Evolutionary conservation across 2,329 filamentous ascomycete genomes (phyloP).

Genomic region (Tolypocladium ovalisporum): DNA sequence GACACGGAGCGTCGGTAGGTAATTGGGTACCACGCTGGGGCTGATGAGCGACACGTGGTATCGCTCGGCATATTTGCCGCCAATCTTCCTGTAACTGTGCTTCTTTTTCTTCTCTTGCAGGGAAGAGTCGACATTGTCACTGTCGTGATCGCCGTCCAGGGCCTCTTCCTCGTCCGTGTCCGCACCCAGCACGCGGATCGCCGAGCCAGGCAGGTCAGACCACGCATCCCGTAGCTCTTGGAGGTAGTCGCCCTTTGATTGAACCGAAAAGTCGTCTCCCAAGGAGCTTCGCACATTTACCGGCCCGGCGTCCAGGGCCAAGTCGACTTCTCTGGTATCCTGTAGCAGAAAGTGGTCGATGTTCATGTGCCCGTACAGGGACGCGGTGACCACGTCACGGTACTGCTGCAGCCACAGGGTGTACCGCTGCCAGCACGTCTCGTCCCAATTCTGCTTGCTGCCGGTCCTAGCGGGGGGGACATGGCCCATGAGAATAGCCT

Average conservation of each 20-base stretch:
- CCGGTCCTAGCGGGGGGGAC: slow-evolving; percentile 82
- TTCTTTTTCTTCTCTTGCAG: slow-evolving; percentile 29
- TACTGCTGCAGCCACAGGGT: slow-evolving; percentile 83
- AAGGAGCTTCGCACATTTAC: slow-evolving; percentile 14
- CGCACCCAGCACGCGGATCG: slow-evolving; percentile 10
- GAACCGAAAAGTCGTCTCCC: slow-evolving; percentile 45
- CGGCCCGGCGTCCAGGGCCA: slow-evolving; percentile 31
- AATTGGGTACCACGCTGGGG: slow-evolving; percentile 86
- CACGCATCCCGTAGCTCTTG: slow-evolving; percentile 67
- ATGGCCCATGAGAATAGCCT: slow-evolving; percentile 88
- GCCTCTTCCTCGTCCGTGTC: slow-evolving; percentile 7
- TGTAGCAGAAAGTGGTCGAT: slow-evolving; percentile 94
- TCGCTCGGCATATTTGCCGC: slow-evolving; percentile 72
- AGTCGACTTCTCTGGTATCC: slow-evolving; percentile 66
- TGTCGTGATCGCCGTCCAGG: slow-evolving; percentile 6
- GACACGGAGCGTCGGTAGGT: slow-evolving; percentile 82
- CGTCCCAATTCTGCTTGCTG: slow-evolving; percentile 84
- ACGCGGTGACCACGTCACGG: slow-evolving; percentile 74
- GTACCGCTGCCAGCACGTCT: slow-evolving; percentile 98
- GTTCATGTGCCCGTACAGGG: slow-evolving; percentile 93
- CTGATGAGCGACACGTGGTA: slow-evolving; percentile 73
- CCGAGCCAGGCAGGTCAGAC: slow-evolving; percentile 57
- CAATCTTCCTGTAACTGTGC: slow-evolving; percentile 52
- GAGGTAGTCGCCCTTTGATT: slow-evolving; percentile 61
- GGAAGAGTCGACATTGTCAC: slow-evolving; percentile 6